Percentiles rank a stretch among this genome's conserved stretches.
These are phyloP conservation scores for Euphrasia confusa DNA, from an alignment of 257 asterid species.

Conservation along the genomic window DNA sequence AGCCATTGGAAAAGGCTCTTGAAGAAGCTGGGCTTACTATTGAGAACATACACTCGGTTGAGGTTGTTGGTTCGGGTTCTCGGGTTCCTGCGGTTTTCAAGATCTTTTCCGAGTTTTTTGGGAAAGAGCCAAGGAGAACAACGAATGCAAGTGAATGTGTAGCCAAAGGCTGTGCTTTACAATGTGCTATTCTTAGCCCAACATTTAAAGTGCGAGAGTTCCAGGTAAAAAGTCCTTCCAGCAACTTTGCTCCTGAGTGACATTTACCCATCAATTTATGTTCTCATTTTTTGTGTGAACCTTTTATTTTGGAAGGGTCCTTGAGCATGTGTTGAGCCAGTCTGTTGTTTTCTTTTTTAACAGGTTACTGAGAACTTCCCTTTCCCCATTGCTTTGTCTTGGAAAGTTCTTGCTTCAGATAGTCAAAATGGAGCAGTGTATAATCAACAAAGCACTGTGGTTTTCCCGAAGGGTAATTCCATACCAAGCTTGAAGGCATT, in stretches of 20 bases:
- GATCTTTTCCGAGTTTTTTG: conserved; percentile 72
- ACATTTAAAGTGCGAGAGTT: conserved; percentile 81
- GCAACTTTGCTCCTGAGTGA: not conserved
- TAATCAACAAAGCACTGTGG: conserved; percentile 59
- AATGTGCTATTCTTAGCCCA: conserved; percentile 81
- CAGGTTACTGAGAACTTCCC: conserved; percentile 79
- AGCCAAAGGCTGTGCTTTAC: conserved; percentile 71
- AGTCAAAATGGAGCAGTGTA: conserved; percentile 50
- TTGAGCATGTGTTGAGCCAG: no score
- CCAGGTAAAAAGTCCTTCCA: conserved; percentile 42
- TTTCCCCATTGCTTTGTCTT: conserved; percentile 64
- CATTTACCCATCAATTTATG: no score
- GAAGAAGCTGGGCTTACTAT: conserved; percentile 57
- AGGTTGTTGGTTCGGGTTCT: conserved; percentile 82
- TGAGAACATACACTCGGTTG: conserved; percentile 63
- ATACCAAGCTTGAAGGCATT: conserved; percentile 83
- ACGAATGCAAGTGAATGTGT: conserved; percentile 96
- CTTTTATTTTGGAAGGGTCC: no score
- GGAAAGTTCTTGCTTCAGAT: conserved; percentile 62
- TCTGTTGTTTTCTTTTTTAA: not conserved
- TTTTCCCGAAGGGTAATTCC: conserved; percentile 78
- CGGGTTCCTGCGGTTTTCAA: conserved; percentile 73
- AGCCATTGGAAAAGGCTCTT: conserved; percentile 79
- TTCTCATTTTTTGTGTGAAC: no score
- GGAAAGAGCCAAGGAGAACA: conserved; percentile 84